A percentile compares a stretch with the other conserved stretches of the same genome.
Evolutionary conservation across 140 eudicot genomes (phyloP).

Genomic region (Cichorium intybus): DNA sequence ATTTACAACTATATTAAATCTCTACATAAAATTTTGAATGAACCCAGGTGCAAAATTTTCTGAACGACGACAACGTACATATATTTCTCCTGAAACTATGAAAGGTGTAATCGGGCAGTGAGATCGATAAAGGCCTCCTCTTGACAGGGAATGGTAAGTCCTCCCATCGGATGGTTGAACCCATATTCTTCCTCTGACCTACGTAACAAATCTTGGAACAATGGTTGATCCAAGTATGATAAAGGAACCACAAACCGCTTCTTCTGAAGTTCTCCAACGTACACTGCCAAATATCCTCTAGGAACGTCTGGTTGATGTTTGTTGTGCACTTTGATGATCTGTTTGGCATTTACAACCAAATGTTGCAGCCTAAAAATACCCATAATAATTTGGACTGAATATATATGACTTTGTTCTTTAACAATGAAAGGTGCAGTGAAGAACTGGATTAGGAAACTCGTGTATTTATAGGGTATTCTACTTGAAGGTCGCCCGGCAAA

Average conservation of each 20-base stretch:
- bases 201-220: constrained; percentile 41
- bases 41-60: neutral
- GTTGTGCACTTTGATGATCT: constrained; percentile 32
- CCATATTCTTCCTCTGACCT: constrained; percentile 47
- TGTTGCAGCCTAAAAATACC: constrained; percentile 20
- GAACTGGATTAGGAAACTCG: neutral
- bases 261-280: constrained; percentile 44
- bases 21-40: neutral
- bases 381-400: constrained; percentile 2
- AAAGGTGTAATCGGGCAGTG: constrained; percentile 19
- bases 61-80: neutral
- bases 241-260: constrained; percentile 45
- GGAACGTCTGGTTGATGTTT: constrained; percentile 39
- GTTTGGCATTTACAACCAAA: constrained; percentile 25
- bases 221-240: constrained; percentile 47
- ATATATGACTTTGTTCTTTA: neutral
- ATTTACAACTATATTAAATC: neutral
- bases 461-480: constrained; percentile 3
- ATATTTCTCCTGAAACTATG: neutral
- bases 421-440: constrained; percentile 2
- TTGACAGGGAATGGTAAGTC: constrained; percentile 50
- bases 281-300: constrained; percentile 44
- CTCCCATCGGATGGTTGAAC: constrained; percentile 50
- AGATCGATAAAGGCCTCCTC: constrained; percentile 33
- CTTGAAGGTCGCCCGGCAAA: neutral